Base-by-base conservation (phyloP, 2,329 filamentous ascomycete species). In the Diaporthe humulicola region DNA sequence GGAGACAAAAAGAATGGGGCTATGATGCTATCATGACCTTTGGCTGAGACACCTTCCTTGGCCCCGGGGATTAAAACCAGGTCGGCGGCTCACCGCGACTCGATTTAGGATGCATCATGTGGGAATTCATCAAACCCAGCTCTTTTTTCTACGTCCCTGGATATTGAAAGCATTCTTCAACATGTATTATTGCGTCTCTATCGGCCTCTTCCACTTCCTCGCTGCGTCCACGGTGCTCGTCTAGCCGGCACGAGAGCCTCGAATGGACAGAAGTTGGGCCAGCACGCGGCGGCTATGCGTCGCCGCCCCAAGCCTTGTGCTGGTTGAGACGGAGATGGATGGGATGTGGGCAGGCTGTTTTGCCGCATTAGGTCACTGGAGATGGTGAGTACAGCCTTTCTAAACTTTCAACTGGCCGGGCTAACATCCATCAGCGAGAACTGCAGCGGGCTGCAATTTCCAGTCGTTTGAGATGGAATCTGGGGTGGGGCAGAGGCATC, bases 141-240 rank as follows among this genome's bases (percentile, higher is more conserved):
- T 69, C 4, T 22, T 19, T 0, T 19, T 17, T 10, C 2, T 10
- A 9, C 25, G 10, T 52, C 7, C 4, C 15, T 19, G 10, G 5
- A 33, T 2, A 30, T 6, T 40, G 0, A 17, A 0, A 15, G 22
- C 0, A 2, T 9, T 28, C 4, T 22, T 14, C 64, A 69, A 54
- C 14, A 69, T 69, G 64, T 54, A 69, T 25, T 69, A 69, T n/a
- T 69, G 64, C 48, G 64, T 69, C 64, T 69, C 64, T 25, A 69
- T 69, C 45, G 64, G 64, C n/a, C 64, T 69, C 10, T 69, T 69
- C 12, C 64, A 69, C 48, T 69, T 28, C n/a, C 64, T 69, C 4
- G 48, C 64, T 19, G 64, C 64, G 7, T 69, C 64, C 9, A 69
- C 33, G 30, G 48, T 69, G 8, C n/a, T 69, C 15, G 15, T 69